Conservation (phyloP, 768 basidiomycete species). For the Paxillus rubicundulus region DNA sequence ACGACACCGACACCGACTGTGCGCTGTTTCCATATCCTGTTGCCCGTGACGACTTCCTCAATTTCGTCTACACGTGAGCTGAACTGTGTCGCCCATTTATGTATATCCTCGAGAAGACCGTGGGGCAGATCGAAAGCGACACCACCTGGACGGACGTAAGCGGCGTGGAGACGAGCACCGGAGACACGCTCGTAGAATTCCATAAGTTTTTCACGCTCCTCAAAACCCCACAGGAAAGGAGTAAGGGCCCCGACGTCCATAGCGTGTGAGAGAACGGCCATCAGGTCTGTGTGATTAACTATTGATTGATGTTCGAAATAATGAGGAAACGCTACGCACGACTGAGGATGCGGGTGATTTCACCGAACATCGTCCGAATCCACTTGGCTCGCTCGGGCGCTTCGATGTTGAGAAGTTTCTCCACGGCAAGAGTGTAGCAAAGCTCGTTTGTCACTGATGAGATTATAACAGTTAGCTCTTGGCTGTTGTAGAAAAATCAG, state of each 20-base stretch:
- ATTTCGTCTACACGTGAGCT: slow-evolving; percentile 89
- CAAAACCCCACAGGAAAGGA: slow-evolving; percentile 99
- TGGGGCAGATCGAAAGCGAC: slow-evolving; percentile 98
- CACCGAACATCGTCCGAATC: slow-evolving; percentile 96
- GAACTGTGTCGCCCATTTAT: slow-evolving; percentile 97
- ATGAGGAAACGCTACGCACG: slow-evolving; percentile 47
- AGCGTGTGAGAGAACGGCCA: slow-evolving; percentile 94
- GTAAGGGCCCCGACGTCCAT: slow-evolving; percentile 99
- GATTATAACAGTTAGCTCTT: slow-evolving; percentile 5
- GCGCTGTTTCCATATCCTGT: slow-evolving; percentile 97
- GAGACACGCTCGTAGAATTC: slow-evolving; percentile 99
- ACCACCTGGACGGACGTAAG: slow-evolving; percentile 97
- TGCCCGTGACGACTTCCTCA: slow-evolving; percentile 96
- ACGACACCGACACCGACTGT: slow-evolving; percentile 90
- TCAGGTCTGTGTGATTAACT: slow-evolving; percentile 58
- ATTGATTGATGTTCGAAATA: slow-evolving; percentile 1
- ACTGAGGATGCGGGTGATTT: slow-evolving; percentile 94
- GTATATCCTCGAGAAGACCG: slow-evolving; percentile 97
- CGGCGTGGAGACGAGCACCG: slow-evolving; percentile 93
- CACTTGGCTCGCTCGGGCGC: slow-evolving; percentile 97
- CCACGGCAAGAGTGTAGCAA: slow-evolving; percentile 95
- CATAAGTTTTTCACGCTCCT: slow-evolving; percentile 99
- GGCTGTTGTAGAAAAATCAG: not conserved
- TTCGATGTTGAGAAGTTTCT: slow-evolving; percentile 96
- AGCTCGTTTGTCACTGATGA: slow-evolving; percentile 94